Percentiles rank a stretch among this genome's conserved stretches.
Evolutionary conservation across 345 rosid species (phyloP).

Genomic region (Salix caprea): DNA sequence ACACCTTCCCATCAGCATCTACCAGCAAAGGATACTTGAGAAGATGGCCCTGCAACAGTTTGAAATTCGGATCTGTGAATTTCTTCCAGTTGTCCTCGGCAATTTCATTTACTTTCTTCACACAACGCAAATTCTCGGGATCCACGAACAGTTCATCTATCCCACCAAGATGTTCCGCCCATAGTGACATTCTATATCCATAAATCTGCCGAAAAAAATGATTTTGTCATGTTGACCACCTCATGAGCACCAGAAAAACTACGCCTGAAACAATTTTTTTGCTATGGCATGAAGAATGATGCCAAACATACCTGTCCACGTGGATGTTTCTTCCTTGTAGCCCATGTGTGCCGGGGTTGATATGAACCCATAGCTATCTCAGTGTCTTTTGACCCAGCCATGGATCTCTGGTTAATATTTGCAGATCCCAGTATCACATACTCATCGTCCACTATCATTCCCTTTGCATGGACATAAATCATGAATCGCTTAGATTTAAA

Average conservation of each 20-base stretch:
- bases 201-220: conserved; percentile 43
- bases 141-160: conserved; percentile 35
- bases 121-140: conserved; percentile 57
- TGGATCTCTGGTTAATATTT: conserved; percentile 91
- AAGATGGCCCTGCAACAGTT: conserved; percentile 66
- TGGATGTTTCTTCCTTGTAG: conserved; percentile 51
- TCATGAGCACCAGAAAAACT: neutral
- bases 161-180: conserved; percentile 85
- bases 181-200: conserved; percentile 89
- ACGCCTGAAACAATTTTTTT: neutral
- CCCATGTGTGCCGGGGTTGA: conserved; percentile 80
- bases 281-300: neutral
- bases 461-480: conserved; percentile 94
- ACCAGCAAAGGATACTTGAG: conserved; percentile 71
- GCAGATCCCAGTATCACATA: conserved; percentile 86
- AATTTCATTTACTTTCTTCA: conserved; percentile 50
- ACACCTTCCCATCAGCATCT: conserved; percentile 52
- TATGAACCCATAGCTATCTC: conserved; percentile 98
- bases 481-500: conserved; percentile 49
- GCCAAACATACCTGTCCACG: conserved; percentile 64
- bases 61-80: conserved; percentile 33
- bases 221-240: neutral
- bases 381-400: conserved; percentile 94
- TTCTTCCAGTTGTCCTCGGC: conserved; percentile 64
- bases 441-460: conserved; percentile 92